phyloP scores from a whole-genome alignment of 1,284 basidiomycete species.

The Flammula alnicola region DNA sequence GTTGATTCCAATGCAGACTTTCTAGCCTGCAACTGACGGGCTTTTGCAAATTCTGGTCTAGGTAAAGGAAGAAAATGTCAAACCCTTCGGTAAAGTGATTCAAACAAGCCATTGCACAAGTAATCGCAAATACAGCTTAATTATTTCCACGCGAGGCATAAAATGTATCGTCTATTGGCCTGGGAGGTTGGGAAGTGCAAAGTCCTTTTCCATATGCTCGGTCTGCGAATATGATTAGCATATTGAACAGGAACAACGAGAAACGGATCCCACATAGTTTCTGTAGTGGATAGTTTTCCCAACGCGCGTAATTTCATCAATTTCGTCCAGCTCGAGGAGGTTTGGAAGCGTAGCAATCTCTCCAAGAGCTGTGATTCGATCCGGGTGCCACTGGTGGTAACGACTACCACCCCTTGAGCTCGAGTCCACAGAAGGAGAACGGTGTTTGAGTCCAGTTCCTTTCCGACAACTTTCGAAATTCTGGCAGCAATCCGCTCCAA shows the following conservation, averaged over 20 bases:
- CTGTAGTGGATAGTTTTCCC: slow-evolving; percentile 53
- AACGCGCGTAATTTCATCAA: slow-evolving; percentile 50
- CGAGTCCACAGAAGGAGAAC: slow-evolving; percentile 34
- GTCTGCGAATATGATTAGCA: slow-evolving; percentile 23
- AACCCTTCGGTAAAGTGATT: too few species aligned
- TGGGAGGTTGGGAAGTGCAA: slow-evolving; percentile 35
- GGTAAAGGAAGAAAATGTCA: too few species aligned
- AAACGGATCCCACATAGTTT: slow-evolving; percentile 33
- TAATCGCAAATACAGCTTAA: too few species aligned
- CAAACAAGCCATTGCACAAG: too few species aligned
- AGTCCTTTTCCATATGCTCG: slow-evolving; percentile 38
- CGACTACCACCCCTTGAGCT: slow-evolving; percentile 31
- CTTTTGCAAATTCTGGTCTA: too few species aligned
- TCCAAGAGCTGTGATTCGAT: slow-evolving; percentile 49
- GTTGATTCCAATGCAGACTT: too few species aligned
- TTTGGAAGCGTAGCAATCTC: slow-evolving; percentile 40
- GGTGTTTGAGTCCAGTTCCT: slow-evolving; percentile 22
- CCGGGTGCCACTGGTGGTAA: slow-evolving; percentile 46
- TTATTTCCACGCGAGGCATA: too few species aligned
- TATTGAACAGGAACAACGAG: not conserved
- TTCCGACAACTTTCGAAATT: slow-evolving; percentile 25
- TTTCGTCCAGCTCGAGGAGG: slow-evolving; percentile 42
- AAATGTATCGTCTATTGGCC: slow-evolving; percentile 7
- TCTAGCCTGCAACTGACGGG: too few species aligned
- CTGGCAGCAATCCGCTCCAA: slow-evolving; percentile 45